Evolutionary conservation across 2,329 filamentous ascomycete species (phyloP).

Genomic region (Aphanocladium album): DNA sequence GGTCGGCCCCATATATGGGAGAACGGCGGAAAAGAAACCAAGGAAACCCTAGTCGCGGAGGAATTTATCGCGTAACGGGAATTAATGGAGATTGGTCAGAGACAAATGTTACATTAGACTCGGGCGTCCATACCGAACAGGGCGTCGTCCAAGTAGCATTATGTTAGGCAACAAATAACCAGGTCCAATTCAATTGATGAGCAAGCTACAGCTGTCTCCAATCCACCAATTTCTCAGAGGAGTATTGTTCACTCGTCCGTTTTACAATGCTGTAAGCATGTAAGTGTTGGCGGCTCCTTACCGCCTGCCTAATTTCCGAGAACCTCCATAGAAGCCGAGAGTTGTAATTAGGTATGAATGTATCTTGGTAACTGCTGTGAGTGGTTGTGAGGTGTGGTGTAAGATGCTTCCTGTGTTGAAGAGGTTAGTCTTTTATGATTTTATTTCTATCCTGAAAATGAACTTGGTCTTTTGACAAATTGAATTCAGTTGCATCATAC

Average conservation of each 20-base stretch:
- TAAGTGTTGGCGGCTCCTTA: background rate
- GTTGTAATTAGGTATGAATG: slow-evolving; percentile 26
- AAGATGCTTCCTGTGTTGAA: slow-evolving; percentile 15
- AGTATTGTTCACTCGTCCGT: background rate
- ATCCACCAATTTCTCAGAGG: too few relatives aligned
- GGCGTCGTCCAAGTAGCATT: background rate
- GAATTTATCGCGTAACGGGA: background rate
- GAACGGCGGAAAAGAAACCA: background rate
- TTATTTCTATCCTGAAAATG: too few relatives aligned
- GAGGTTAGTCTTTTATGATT: too few relatives aligned
- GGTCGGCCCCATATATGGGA: background rate
- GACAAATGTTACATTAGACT: background rate
- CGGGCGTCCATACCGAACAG: background rate
- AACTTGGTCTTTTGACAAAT: too few relatives aligned
- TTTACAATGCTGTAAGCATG: background rate
- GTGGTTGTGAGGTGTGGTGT: slow-evolving; percentile 32
- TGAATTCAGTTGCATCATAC: too few relatives aligned
- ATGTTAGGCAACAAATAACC: background rate
- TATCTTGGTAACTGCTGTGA: slow-evolving; percentile 31
- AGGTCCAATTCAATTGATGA: too few relatives aligned
- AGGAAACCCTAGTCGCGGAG: background rate
- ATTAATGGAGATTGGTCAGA: background rate
- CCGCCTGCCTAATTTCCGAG: background rate
- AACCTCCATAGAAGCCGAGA: background rate
- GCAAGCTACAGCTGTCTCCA: too few relatives aligned